Evolutionary conservation across 2,329 filamentous ascomycete species (phyloP).

Genomic region (Cladosporium sp.): DNA sequence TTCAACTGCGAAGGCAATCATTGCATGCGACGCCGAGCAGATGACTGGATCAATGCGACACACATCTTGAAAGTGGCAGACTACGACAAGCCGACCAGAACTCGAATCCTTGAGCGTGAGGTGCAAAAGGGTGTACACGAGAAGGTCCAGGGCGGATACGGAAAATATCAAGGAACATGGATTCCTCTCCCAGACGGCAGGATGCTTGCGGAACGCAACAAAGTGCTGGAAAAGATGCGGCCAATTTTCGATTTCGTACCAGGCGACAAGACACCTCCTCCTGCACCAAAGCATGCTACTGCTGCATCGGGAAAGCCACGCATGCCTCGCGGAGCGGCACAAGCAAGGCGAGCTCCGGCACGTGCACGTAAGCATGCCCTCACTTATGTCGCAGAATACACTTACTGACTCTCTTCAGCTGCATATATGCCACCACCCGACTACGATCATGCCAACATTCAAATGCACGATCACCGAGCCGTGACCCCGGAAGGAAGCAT

Average conservation of each 20-base stretch:
- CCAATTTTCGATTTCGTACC: slow-evolving; percentile 87
- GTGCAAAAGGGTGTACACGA: slow-evolving; percentile 95
- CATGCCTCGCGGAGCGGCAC: slow-evolving; percentile 51
- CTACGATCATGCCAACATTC: slow-evolving; percentile 26
- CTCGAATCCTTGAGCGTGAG: slow-evolving; percentile 89
- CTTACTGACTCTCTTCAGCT: not conserved
- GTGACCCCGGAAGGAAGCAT: slow-evolving; percentile 84
- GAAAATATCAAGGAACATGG: slow-evolving; percentile 99
- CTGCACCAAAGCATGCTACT: slow-evolving; percentile 81
- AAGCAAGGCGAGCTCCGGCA: slow-evolving; percentile 19
- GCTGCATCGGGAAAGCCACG: slow-evolving; percentile 71
- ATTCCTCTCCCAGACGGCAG: slow-evolving; percentile 82
- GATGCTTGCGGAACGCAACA: slow-evolving; percentile 78
- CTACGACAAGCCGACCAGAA: slow-evolving; percentile 93
- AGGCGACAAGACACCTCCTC: slow-evolving; percentile 82
- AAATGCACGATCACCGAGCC: slow-evolving; percentile 44
- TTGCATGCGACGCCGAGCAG: slow-evolving; percentile 90
- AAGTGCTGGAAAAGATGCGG: slow-evolving; percentile 73
- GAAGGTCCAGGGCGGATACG: slow-evolving; percentile 97
- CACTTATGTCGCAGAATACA: not conserved
- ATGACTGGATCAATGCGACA: slow-evolving; percentile 99
- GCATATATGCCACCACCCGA: slow-evolving; percentile 16
- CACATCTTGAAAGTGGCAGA: slow-evolving; percentile 96
- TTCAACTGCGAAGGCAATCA: slow-evolving; percentile 82
- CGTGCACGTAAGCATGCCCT: slow-evolving; percentile 14